Evolutionary conservation across 2,329 filamentous ascomycete genomes (phyloP).

Genomic region (Xylariomycetidae sp.): DNA sequence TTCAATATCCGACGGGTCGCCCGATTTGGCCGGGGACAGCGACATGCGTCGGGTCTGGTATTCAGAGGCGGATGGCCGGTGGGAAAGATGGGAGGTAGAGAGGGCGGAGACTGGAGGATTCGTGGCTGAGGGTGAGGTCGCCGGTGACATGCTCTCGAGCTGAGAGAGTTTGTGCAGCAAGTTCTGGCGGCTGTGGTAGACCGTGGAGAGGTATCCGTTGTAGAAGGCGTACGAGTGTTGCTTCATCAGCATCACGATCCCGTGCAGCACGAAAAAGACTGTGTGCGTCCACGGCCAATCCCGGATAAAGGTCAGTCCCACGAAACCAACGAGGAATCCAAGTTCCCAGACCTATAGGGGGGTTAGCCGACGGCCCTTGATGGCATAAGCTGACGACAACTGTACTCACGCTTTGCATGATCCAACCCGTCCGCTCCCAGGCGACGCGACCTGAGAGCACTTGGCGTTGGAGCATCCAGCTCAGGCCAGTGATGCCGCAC

Average conservation of each 20-base stretch:
- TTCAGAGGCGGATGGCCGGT: slow-evolving; percentile 33
- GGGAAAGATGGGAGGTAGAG: slow-evolving; percentile 39
- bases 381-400: no score
- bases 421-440: slow-evolving; percentile 66
- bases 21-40: slow-evolving; percentile 22
- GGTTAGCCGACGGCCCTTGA: slow-evolving; percentile 1
- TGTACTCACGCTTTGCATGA: slow-evolving; percentile 58
- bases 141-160: slow-evolving; percentile 47
- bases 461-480: slow-evolving; percentile 57
- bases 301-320: slow-evolving; percentile 61
- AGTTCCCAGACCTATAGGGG: slow-evolving; percentile 57
- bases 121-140: slow-evolving; percentile 35
- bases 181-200: slow-evolving; percentile 44
- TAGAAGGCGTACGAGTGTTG: slow-evolving; percentile 76
- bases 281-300: slow-evolving; percentile 73
- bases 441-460: slow-evolving; percentile 54
- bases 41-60: slow-evolving; percentile 37
- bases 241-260: slow-evolving; percentile 75
- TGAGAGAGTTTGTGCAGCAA: slow-evolving; percentile 47
- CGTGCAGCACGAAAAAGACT: slow-evolving; percentile 61
- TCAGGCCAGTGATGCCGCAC: slow-evolving; percentile 59
- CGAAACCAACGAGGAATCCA: slow-evolving; percentile 52
- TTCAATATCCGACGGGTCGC: slow-evolving; percentile 43
- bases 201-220: slow-evolving; percentile 64
- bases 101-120: slow-evolving; percentile 35